Conservation (phyloP, 345 rosid genomes). For the Sisymbrium irio region DNA sequence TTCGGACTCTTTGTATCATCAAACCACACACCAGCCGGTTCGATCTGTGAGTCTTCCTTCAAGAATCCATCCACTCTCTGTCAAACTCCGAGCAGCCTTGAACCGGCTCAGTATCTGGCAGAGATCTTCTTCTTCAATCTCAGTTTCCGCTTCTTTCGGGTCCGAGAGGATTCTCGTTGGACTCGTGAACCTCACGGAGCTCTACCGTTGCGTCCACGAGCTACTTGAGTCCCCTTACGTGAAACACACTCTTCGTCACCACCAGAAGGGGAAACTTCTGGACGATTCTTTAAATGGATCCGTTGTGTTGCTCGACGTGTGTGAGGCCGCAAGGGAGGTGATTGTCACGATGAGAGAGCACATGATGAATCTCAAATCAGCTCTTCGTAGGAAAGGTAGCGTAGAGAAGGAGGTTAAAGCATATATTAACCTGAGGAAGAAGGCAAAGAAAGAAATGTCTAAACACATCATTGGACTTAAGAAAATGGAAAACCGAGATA, state of each 20-base stretch:
- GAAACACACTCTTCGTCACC: constrained; percentile 21
- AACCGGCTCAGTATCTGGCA: constrained; percentile 35
- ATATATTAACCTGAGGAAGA: constrained; percentile 56
- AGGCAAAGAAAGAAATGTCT: constrained; percentile 41
- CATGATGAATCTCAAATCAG: constrained; percentile 41
- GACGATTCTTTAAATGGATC: constrained; percentile 43
- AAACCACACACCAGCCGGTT: not conserved
- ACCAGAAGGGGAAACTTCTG: constrained; percentile 26
- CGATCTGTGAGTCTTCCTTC: not conserved
- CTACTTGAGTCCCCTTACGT: constrained; percentile 34
- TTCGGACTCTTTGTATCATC: not conserved
- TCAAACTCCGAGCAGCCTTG: constrained; percentile 13
- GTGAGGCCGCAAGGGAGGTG: constrained; percentile 34
- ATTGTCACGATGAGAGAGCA: constrained; percentile 37
- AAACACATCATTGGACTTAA: constrained; percentile 42
- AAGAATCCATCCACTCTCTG: not conserved
- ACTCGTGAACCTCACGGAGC: constrained; percentile 39
- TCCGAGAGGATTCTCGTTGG: constrained; percentile 37
- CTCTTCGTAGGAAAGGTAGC: constrained; percentile 43
- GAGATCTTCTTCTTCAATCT: constrained; percentile 26
- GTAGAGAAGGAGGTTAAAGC: constrained; percentile 35
- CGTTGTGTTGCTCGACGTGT: constrained; percentile 40
- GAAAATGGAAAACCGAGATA: constrained; percentile 32
- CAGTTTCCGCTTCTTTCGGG: constrained; percentile 21
- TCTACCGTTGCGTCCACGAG: constrained; percentile 41